These are phyloP conservation scores for Ophiocordyceps polyrhachis-furcata DNA, from an alignment of 2,329 filamentous ascomycete genomes.

Conservation along the genomic window DNA sequence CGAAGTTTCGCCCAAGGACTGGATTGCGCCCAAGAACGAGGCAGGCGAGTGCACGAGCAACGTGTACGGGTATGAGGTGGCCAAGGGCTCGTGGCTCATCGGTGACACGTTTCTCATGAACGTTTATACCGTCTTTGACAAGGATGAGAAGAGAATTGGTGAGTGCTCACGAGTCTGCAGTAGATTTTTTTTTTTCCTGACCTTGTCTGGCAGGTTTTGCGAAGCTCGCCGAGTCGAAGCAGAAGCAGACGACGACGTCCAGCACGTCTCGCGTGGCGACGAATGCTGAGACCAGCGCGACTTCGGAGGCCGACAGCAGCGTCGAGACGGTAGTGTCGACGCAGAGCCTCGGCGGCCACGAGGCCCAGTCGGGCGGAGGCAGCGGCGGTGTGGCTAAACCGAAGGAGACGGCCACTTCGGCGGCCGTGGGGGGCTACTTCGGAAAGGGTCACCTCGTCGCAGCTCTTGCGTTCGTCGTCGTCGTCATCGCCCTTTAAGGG, in stretches of 20 bases:
- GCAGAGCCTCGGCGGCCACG: not conserved
- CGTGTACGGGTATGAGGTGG: slow-evolving; percentile 53
- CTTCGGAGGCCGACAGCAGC: not conserved
- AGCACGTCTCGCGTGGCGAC: not conserved
- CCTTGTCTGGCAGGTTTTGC: slow-evolving; percentile 1
- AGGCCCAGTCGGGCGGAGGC: not conserved
- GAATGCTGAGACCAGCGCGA: not conserved
- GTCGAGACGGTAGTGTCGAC: not conserved
- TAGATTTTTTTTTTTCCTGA: not conserved
- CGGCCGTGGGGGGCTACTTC: not conserved
- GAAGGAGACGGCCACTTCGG: not conserved
- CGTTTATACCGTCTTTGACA: slow-evolving; percentile 73
- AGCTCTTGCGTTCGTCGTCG: not conserved
- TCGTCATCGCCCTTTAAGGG: not conserved
- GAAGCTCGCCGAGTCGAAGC: slow-evolving; percentile 1
- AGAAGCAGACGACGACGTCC: not conserved
- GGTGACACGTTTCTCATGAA: slow-evolving; percentile 81
- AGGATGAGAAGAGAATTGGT: slow-evolving; percentile 47
- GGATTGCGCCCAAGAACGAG: slow-evolving; percentile 32
- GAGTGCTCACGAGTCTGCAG: slow-evolving; percentile 9
- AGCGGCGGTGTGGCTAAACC: not conserved
- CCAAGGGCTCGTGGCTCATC: slow-evolving; percentile 54
- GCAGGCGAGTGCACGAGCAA: slow-evolving; percentile 46
- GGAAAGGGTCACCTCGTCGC: not conserved
- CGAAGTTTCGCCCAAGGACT: slow-evolving; percentile 50